Evolutionary conservation across 176 grass and related monocot genomes (phyloP).

Genomic region (Aegilops longissima): DNA sequence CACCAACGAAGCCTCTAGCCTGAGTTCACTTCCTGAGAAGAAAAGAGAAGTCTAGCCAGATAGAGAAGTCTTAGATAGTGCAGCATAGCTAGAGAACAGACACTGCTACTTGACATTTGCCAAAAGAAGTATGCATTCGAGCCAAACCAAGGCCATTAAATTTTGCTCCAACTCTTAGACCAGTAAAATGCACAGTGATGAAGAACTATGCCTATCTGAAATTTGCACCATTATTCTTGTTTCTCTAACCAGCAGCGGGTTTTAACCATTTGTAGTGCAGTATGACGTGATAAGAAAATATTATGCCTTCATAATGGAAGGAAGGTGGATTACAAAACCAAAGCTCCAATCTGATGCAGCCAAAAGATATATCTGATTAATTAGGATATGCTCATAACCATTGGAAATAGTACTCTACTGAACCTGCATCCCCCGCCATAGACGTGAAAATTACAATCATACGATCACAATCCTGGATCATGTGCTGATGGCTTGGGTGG

Average conservation of each 20-base stretch:
- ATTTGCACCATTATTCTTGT: too few relatives aligned
- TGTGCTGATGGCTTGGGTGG: too few relatives aligned
- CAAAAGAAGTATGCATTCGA: conserved; percentile 34
- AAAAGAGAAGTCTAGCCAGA: conserved; percentile 29
- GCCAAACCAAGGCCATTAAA: conserved; percentile 1
- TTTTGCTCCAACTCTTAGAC: not conserved
- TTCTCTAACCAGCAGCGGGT: not conserved
- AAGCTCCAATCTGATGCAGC: not conserved
- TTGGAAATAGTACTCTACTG: too few relatives aligned
- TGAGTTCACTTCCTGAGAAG: conserved; percentile 49
- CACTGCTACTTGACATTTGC: conserved; percentile 76
- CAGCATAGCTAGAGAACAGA: conserved; percentile 64
- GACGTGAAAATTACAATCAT: too few relatives aligned
- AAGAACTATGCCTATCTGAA: not conserved
- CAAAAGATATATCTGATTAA: not conserved
- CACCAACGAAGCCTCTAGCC: conserved; percentile 25
- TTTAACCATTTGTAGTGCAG: not conserved
- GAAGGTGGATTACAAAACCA: not conserved
- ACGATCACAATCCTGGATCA: too few relatives aligned
- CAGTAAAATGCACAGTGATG: not conserved
- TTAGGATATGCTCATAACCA: not conserved
- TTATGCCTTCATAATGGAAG: not conserved
- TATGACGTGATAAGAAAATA: not conserved
- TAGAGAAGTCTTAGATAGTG: conserved; percentile 22
- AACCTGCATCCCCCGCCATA: too few relatives aligned